Evolutionary conservation across 306 rosid genomes (phyloP).

Genomic region (Malus asiatica): DNA sequence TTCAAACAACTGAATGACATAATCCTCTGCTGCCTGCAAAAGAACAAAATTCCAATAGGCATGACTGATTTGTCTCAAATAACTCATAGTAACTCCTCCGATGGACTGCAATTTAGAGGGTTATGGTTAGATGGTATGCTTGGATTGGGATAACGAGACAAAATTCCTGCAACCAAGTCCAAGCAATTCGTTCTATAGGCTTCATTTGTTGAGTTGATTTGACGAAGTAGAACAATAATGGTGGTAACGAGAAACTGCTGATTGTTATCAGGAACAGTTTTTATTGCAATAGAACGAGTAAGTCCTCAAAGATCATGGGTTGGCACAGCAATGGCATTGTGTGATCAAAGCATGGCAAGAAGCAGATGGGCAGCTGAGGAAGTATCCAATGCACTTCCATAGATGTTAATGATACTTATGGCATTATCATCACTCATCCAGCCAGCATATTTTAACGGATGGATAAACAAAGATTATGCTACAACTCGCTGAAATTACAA

Average conservation of each 20-base stretch:
- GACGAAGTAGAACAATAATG: not conserved
- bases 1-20: conserved; percentile 63
- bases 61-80: not conserved
- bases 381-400: not conserved
- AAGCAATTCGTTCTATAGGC: not conserved
- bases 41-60: not conserved
- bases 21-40: conserved; percentile 79
- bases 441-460: not conserved
- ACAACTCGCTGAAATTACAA: not conserved
- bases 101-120: not conserved
- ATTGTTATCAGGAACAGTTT: too few relatives aligned
- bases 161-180: not conserved
- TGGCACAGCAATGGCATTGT: not conserved
- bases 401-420: not conserved
- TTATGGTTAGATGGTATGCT: not conserved
- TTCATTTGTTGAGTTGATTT: not conserved
- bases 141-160: not conserved
- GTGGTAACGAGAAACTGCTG: not conserved
- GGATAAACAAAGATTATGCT: not conserved
- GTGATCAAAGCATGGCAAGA: not conserved
- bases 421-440: not conserved
- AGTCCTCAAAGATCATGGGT: not conserved
- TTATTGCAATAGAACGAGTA: not conserved
- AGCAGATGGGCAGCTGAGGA: not conserved
- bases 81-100: not conserved